These are phyloP conservation scores for Sporisorium graminicola DNA, from an alignment of 1,284 basidiomycete species.

Conservation along the genomic window DNA sequence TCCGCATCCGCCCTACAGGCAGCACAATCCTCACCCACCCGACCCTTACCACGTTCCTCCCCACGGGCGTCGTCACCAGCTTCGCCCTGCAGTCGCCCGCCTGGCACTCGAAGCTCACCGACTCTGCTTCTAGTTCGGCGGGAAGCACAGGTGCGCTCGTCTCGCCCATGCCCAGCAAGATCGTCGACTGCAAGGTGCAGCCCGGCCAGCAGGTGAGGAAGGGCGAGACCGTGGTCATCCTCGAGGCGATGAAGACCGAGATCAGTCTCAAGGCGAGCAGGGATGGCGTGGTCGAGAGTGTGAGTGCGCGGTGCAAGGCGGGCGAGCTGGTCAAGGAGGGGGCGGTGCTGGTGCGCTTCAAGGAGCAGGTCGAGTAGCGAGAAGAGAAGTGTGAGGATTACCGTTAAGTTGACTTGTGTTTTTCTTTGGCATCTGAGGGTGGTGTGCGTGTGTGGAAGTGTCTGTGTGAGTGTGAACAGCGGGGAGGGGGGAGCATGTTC, in stretches of 20 bases:
- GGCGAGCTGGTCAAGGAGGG: conserved; percentile 92
- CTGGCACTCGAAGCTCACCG: conserved; percentile 31
- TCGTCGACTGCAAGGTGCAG: conserved; percentile 83
- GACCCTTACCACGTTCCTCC: conserved; percentile 32
- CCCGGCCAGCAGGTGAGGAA: conserved; percentile 82
- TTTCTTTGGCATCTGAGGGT: no score
- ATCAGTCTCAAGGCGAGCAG: conserved; percentile 77
- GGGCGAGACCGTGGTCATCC: conserved; percentile 82
- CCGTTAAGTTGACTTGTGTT: no score
- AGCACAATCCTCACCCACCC: conserved; percentile 7
- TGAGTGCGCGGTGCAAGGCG: conserved; percentile 74
- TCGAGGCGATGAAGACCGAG: conserved; percentile 94
- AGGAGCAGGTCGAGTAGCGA: conserved; percentile 13
- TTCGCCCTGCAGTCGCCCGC: conserved; percentile 14
- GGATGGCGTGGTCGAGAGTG: conserved; percentile 78
- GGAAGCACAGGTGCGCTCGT: conserved; percentile 11
- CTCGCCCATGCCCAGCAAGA: conserved; percentile 51
- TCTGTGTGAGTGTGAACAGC: neutral
- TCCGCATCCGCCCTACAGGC: conserved; percentile 66
- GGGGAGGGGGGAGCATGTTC: no score
- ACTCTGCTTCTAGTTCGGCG: neutral
- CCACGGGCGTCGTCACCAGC: conserved; percentile 20
- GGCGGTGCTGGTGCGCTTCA: conserved; percentile 77
- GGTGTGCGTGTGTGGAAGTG: neutral
- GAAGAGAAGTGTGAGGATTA: neutral